These are phyloP conservation scores for Flaveria ramosissima DNA, from an alignment of 129 eudicot species.

Conservation along the genomic window DNA sequence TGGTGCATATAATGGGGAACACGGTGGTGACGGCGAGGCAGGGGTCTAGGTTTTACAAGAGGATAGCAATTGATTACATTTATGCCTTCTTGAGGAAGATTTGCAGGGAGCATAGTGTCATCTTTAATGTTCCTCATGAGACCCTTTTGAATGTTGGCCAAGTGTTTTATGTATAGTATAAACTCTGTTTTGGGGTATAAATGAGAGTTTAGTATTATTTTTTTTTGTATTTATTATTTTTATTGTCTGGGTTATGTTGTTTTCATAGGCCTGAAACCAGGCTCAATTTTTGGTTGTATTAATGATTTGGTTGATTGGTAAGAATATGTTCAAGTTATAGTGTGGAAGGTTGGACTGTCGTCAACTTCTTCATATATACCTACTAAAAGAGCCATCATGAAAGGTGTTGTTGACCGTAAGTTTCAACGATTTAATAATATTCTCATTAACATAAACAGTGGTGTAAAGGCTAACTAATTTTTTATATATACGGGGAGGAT, in stretches of 20 bases:
- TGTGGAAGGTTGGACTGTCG: no score
- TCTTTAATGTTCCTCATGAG: slow-evolving; percentile 85
- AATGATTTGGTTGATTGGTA: neutral
- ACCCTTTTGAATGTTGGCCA: slow-evolving; percentile 85
- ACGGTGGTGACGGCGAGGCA: slow-evolving; percentile 52
- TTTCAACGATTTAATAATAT: no score
- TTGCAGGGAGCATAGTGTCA: slow-evolving; percentile 88
- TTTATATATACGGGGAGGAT: no score
- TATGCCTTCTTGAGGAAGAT: slow-evolving; percentile 82
- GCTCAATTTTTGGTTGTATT: neutral
- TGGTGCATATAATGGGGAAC: slow-evolving; percentile 60
- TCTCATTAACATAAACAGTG: no score
- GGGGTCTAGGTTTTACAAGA: slow-evolving; percentile 56
- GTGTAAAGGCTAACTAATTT: no score
- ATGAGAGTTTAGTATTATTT: neutral
- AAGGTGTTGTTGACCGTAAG: no score
- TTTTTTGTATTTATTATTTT: neutral
- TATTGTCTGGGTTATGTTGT: neutral
- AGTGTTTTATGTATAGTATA: slow-evolving; percentile 63
- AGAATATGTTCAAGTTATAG: neutral
- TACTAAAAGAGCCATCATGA: no score
- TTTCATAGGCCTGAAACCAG: neutral
- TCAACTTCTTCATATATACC: no score
- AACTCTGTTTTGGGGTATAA: neutral
- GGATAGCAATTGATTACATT: slow-evolving; percentile 65